These are phyloP conservation scores for Flaveria brownii DNA, from an alignment of 129 eudicot species.

Conservation along the genomic window DNA sequence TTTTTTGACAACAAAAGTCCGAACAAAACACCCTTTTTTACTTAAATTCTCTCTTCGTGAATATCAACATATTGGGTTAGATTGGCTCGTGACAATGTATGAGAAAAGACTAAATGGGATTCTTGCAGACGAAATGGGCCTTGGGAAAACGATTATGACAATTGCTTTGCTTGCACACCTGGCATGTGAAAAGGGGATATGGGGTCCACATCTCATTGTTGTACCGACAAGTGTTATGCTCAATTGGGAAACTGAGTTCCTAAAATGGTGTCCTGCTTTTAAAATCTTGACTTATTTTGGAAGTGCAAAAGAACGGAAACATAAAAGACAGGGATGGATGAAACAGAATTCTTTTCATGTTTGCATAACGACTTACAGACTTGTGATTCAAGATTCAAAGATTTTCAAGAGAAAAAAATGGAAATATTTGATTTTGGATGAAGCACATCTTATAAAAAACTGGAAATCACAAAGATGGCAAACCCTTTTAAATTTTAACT, in stretches of 20 bases:
- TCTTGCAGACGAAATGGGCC: conserved; percentile 99
- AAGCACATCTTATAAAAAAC: conserved; percentile 96
- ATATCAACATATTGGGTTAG: conserved; percentile 96
- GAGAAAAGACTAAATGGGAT: conserved; percentile 94
- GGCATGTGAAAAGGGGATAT: conserved; percentile 97
- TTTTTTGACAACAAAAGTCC: conserved; percentile 85
- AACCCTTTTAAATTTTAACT: conserved; percentile 86
- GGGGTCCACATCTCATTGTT: conserved; percentile 99
- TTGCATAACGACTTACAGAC: conserved; percentile 92
- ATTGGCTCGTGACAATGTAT: conserved; percentile 98
- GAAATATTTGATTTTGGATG: conserved; percentile 94
- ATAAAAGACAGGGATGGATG: conserved; percentile 97
- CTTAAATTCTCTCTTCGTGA: conserved; percentile 94
- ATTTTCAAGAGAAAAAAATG: conserved; percentile 94
- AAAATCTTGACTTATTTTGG: conserved; percentile 97
- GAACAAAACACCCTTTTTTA: conserved; percentile 87
- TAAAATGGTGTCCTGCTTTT: conserved; percentile 99
- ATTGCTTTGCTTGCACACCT: conserved; percentile 95
- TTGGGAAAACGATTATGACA: conserved; percentile 98
- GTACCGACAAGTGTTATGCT: conserved; percentile 99
- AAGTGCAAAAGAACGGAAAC: conserved; percentile 89
- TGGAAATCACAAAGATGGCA: conserved; percentile 99
- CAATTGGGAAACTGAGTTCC: conserved; percentile 99
- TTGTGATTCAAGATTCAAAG: conserved; percentile 94
- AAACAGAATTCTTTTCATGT: conserved; percentile 87